Evolutionary conservation across 495 filamentous ascomycete species (phyloP).

Genomic region (Lepraria neglecta): DNA sequence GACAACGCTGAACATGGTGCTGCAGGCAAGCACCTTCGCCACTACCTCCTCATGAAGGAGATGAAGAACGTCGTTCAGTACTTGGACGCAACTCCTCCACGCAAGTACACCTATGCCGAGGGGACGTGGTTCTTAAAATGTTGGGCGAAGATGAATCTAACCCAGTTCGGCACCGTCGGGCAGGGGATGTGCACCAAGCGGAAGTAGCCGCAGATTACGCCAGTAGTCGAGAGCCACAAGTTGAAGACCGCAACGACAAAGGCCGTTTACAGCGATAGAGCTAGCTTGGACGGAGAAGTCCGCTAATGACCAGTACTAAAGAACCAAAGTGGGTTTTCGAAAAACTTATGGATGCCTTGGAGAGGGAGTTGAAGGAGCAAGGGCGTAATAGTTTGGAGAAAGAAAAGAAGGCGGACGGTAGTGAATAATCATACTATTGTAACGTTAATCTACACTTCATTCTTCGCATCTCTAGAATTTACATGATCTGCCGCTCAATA

Average conservation of each 20-base stretch:
- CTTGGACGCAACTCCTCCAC: conserved; percentile 49
- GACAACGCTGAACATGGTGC: conserved; percentile 38
- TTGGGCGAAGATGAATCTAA: conserved; percentile 59
- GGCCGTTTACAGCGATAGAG: conserved; percentile 8
- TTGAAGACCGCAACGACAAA: background rate
- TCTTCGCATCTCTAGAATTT: background rate
- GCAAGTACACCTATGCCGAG: conserved; percentile 69
- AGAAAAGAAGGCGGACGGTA: background rate
- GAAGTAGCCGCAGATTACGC: conserved; percentile 3
- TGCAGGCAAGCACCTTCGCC: conserved; percentile 51
- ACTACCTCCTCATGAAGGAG: conserved; percentile 59
- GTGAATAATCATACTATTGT: background rate
- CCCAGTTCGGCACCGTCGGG: conserved; percentile 21
- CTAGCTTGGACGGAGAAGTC: conserved; percentile 9
- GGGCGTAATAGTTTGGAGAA: background rate
- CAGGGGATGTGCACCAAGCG: background rate
- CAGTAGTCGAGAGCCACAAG: background rate
- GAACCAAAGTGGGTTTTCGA: conserved; percentile 11
- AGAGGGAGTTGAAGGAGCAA: conserved; percentile 6
- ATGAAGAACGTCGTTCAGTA: conserved; percentile 58
- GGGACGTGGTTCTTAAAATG: conserved; percentile 74
- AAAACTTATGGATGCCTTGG: conserved; percentile 11
- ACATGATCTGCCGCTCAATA: too few relatives aligned
- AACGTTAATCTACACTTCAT: background rate
- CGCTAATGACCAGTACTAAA: conserved; percentile 8